Evolutionary conservation across 345 rosid species (phyloP).

Genomic region (Sonneratia alba): DNA sequence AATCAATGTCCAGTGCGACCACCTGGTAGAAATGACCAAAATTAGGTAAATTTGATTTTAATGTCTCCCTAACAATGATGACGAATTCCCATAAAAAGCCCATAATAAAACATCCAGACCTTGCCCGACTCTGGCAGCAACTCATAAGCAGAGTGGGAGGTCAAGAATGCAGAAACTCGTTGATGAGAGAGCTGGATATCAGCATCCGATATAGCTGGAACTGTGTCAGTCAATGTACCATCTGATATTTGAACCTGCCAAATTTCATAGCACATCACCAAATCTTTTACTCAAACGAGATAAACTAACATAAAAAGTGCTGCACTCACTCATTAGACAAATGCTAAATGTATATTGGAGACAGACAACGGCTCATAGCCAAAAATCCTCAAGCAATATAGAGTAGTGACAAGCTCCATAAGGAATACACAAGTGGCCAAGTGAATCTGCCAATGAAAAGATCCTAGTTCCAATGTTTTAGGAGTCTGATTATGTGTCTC

Average conservation of each 20-base stretch:
- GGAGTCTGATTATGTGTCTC: not conserved
- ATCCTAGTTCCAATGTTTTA: not conserved
- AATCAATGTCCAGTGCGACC: conserved; percentile 79
- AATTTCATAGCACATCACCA: not conserved
- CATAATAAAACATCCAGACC: conserved; percentile 49
- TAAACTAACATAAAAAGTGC: not conserved
- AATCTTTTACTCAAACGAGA: not conserved
- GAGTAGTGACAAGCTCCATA: not conserved
- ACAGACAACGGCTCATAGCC: not conserved
- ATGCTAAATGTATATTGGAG: not conserved
- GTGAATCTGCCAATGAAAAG: not conserved
- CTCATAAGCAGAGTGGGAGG: conserved; percentile 75
- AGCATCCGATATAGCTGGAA: conserved; percentile 46
- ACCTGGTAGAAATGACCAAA: conserved; percentile 42
- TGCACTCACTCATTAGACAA: not conserved
- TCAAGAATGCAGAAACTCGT: conserved; percentile 56
- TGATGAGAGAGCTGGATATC: conserved; percentile 72
- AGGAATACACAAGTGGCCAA: not conserved
- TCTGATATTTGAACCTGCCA: conserved; percentile 14
- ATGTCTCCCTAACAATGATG: conserved; percentile 1
- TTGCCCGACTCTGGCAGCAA: conserved; percentile 96
- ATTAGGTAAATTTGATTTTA: conserved; percentile 1
- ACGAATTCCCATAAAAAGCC: not conserved
- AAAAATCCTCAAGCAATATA: not conserved
- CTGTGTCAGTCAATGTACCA: conserved; percentile 35